Conservation (phyloP, 2,329 filamentous ascomycete genomes). For the Chaetoscypha palmicola region DNA sequence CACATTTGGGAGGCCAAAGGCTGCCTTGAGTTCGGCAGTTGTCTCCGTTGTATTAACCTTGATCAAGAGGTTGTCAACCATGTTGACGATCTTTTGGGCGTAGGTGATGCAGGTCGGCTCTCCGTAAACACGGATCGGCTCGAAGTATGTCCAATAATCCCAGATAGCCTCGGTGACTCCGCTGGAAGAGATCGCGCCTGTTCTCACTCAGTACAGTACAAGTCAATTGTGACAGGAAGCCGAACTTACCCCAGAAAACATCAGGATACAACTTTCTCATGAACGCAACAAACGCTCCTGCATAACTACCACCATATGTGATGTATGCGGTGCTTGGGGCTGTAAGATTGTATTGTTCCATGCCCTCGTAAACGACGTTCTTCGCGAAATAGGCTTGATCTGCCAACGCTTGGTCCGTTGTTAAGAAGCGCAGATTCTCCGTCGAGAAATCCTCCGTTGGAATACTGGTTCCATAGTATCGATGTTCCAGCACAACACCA, state of each 20-base stretch:
- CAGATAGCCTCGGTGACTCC: conserved; percentile 72
- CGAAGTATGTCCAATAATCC: conserved; percentile 65
- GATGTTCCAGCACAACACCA: conserved; percentile 76
- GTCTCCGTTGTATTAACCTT: conserved; percentile 38
- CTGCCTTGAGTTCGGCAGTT: conserved; percentile 40
- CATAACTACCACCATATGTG: conserved; percentile 78
- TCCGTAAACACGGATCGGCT: conserved; percentile 48
- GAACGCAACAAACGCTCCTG: conserved; percentile 72
- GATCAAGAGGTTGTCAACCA: conserved; percentile 52
- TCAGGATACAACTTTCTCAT: conserved; percentile 71
- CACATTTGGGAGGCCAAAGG: conserved; percentile 44
- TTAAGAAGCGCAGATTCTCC: conserved; percentile 70
- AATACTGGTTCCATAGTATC: conserved; percentile 76
- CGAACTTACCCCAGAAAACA: conserved; percentile 55
- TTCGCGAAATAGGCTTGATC: conserved; percentile 76
- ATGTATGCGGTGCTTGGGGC: conserved; percentile 63
- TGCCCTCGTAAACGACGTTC: conserved; percentile 62
- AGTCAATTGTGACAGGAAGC: neutral
- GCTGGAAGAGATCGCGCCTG: conserved; percentile 65
- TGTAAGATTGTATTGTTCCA: conserved; percentile 61
- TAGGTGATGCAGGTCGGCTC: conserved; percentile 56
- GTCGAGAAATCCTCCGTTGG: conserved; percentile 60
- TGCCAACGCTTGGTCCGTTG: conserved; percentile 75
- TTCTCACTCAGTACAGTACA: neutral
- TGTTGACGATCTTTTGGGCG: conserved; percentile 53